Evolutionary conservation across 1,139 yeast species (phyloP).

Genomic region (Lodderomyces metapsilosis): DNA sequence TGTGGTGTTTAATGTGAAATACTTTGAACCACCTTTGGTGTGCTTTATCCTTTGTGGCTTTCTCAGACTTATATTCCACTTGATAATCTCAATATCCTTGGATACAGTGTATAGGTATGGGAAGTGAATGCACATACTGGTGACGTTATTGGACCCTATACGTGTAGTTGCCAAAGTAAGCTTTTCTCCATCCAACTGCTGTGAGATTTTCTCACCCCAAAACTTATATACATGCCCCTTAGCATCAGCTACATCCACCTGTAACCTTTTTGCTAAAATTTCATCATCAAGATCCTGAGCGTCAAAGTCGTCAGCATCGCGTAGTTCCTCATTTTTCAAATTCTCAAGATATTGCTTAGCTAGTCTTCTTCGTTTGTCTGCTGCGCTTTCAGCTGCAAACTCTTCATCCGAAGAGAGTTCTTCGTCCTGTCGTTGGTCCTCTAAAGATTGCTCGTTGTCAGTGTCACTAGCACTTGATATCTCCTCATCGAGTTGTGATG

Average conservation of each 20-base stretch:
- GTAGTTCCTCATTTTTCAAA: conserved; percentile 55
- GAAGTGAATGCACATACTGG: conserved; percentile 49
- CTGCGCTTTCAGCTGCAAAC: conserved; percentile 73
- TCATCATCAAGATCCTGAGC: conserved; percentile 93
- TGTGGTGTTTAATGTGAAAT: conserved; percentile 28
- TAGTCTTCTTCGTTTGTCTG: conserved; percentile 89
- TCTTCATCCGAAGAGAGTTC: conserved; percentile 65
- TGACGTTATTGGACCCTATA: conserved; percentile 58
- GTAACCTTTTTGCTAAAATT: conserved; percentile 74
- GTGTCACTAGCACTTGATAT: conserved; percentile 26
- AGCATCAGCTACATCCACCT: conserved; percentile 85
- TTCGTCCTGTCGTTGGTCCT: conserved; percentile 28
- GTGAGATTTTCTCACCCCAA: conserved; percentile 47
- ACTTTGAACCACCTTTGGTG: conserved; percentile 60
- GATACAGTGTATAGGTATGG: conserved; percentile 79
- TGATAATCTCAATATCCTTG: conserved; percentile 76
- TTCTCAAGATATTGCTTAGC: conserved; percentile 92
- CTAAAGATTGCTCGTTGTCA: conserved; percentile 30
- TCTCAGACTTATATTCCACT: conserved; percentile 55
- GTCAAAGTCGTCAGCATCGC: conserved; percentile 63
- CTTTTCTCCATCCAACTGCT: conserved; percentile 45
- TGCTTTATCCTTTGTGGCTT: conserved; percentile 65
- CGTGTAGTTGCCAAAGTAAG: conserved; percentile 42
- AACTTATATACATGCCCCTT: conserved; percentile 80
- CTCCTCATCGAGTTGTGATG: conserved; percentile 34